Conservation (phyloP, 139 green algal species). For the Auxenochlorella protothecoides region DNA sequence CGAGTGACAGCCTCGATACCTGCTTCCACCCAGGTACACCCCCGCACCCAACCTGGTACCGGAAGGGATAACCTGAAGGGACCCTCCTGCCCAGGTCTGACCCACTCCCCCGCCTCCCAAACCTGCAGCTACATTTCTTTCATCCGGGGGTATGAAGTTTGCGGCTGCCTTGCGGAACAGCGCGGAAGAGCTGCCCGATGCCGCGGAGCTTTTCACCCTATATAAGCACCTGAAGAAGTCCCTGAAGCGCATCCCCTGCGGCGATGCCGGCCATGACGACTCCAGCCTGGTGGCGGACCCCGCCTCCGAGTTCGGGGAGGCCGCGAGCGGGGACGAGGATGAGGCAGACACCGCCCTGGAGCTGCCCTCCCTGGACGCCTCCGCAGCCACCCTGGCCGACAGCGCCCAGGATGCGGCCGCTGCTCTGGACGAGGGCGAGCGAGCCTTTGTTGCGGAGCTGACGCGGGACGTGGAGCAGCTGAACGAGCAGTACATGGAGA, state of each 20-base stretch:
- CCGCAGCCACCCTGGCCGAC: neutral
- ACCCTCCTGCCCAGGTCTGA: too few species aligned
- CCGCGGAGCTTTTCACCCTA: slow-evolving; percentile 41
- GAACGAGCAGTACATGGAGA: slow-evolving; percentile 68
- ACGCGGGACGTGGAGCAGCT: slow-evolving; percentile 44
- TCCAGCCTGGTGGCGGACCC: neutral
- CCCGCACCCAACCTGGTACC: too few species aligned
- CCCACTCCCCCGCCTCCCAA: too few species aligned
- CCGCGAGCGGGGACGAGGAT: neutral
- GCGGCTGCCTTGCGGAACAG: slow-evolving; percentile 45
- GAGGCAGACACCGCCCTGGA: neutral
- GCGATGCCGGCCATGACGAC: neutral
- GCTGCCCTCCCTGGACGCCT: neutral
- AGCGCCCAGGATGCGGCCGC: slow-evolving; percentile 5
- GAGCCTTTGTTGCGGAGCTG: slow-evolving; percentile 33
- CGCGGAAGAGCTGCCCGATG: slow-evolving; percentile 44
- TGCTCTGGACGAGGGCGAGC: slow-evolving; percentile 23
- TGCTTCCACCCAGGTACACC: too few species aligned
- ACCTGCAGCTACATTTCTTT: too few species aligned
- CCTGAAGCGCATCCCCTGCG: slow-evolving; percentile 20
- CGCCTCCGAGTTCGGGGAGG: neutral
- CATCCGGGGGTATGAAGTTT: slow-evolving; percentile 59
- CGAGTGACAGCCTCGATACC: too few species aligned
- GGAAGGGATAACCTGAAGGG: too few species aligned
- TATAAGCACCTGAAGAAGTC: slow-evolving; percentile 68